Conservation (phyloP, 805 yeast genomes). For the Yamadazyma olivae region DNA sequence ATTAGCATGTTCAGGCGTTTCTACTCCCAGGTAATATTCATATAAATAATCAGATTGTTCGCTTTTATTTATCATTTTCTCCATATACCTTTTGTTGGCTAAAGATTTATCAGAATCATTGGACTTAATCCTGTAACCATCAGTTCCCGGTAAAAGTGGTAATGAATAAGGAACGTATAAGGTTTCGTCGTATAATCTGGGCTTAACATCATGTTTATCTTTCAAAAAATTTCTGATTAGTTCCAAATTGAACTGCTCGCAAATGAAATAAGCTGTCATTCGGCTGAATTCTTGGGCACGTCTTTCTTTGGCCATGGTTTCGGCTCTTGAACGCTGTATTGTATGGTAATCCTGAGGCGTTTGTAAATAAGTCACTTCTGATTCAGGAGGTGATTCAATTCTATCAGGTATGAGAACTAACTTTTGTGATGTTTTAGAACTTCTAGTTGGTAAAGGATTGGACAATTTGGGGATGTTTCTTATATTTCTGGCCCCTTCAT, state of each 20-base stretch:
- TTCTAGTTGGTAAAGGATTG: slow-evolving; percentile 63
- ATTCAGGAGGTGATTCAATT: slow-evolving; percentile 13
- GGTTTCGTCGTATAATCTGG: slow-evolving; percentile 90
- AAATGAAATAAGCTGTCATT: slow-evolving; percentile 87
- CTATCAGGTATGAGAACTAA: slow-evolving; percentile 81
- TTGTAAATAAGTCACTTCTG: slow-evolving; percentile 4
- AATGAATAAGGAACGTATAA: slow-evolving; percentile 84
- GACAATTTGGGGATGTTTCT: slow-evolving; percentile 51
- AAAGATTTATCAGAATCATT: slow-evolving; percentile 49
- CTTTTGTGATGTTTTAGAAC: slow-evolving; percentile 82
- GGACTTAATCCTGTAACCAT: slow-evolving; percentile 73
- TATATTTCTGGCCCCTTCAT: slow-evolving; percentile 27
- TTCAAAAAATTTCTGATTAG: slow-evolving; percentile 62
- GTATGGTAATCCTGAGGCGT: slow-evolving; percentile 21
- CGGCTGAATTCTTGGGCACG: slow-evolving; percentile 68
- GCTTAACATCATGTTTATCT: slow-evolving; percentile 75
- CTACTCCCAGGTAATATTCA: slow-evolving; percentile 84
- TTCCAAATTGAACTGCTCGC: slow-evolving; percentile 74
- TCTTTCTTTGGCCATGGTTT: slow-evolving; percentile 54
- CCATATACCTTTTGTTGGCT: slow-evolving; percentile 57
- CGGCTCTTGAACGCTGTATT: slow-evolving; percentile 49
- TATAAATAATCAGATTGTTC: slow-evolving; percentile 90
- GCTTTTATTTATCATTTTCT: slow-evolving; percentile 69
- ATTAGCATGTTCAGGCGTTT: slow-evolving; percentile 55
- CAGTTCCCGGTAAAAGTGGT: slow-evolving; percentile 82